Conservation (phyloP, 306 rosid species). For the Urtica urens region DNA sequence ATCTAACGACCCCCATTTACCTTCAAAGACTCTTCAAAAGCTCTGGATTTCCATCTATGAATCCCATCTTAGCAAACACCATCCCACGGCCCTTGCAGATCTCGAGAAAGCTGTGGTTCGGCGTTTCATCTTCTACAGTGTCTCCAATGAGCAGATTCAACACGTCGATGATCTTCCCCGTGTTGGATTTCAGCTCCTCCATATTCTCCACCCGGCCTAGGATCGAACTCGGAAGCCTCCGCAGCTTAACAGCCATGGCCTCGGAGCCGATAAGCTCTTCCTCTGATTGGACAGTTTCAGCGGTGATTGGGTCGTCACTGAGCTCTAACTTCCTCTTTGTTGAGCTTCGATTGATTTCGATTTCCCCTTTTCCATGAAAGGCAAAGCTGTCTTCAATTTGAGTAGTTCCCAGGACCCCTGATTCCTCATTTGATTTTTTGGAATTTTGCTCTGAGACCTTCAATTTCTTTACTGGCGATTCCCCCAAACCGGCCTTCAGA, state of each 20-base stretch:
- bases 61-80: slow-evolving; percentile 22
- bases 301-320: neutral
- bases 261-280: neutral
- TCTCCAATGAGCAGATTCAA: slow-evolving; percentile 11
- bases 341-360: neutral
- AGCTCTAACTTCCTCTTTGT: slow-evolving; percentile 1
- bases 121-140: neutral
- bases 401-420: neutral
- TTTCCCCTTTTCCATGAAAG: neutral
- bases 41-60: neutral
- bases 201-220: neutral
- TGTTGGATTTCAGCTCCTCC: neutral
- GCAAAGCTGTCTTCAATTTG: neutral
- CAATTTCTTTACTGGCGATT: slow-evolving; percentile 9
- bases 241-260: neutral
- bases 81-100: slow-evolving; percentile 18
- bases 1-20: neutral
- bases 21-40: neutral
- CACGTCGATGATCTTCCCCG: slow-evolving; percentile 6
- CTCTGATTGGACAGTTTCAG: neutral
- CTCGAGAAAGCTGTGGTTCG: slow-evolving; percentile 8
- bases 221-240: slow-evolving; percentile 18
- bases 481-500: neutral
- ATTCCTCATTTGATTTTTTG: neutral
- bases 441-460: slow-evolving; percentile 9